Conservation (phyloP, 2,329 filamentous ascomycete genomes). For the Fragosphaeria purpurea region DNA sequence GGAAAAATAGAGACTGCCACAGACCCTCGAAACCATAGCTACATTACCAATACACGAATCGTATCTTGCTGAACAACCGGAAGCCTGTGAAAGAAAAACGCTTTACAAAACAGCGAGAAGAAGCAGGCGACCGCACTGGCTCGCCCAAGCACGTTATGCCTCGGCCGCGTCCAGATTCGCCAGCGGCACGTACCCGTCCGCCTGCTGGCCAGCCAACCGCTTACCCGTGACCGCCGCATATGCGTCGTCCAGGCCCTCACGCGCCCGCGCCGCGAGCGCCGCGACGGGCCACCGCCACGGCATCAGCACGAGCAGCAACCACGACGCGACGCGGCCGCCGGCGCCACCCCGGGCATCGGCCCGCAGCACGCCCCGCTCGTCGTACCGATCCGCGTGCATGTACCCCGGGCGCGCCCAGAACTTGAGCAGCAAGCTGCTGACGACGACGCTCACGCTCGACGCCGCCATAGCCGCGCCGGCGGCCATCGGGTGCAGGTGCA, state of each 20-base stretch:
- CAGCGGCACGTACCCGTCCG: conserved; percentile 51
- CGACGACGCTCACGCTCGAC: conserved; percentile 82
- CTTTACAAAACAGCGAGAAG: neutral
- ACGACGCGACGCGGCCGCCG: conserved; percentile 17
- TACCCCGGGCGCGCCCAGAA: conserved; percentile 76
- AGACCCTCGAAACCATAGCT: too few species aligned
- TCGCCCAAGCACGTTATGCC: neutral
- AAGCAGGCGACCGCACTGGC: neutral
- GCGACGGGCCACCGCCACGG: conserved; percentile 19
- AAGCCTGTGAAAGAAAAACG: neutral
- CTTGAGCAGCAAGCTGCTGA: conserved; percentile 72
- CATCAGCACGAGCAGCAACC: conserved; percentile 7
- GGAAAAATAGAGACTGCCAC: too few species aligned
- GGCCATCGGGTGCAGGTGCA: conserved; percentile 84
- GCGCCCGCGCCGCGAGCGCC: conserved; percentile 28
- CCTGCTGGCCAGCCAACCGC: conserved; percentile 27
- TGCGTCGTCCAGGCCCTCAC: conserved; percentile 22
- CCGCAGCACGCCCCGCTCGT: conserved; percentile 38
- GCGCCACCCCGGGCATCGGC: conserved; percentile 29
- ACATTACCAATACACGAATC: too few species aligned
- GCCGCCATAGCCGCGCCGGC: conserved; percentile 90
- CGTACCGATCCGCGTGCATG: conserved; percentile 66
- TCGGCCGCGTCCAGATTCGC: conserved; percentile 34
- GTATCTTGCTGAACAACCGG: too few species aligned
- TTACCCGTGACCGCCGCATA: conserved; percentile 26